phyloP scores from a whole-genome alignment of 2,329 filamentous ascomycete species.

The Bipolaris cookei region DNA sequence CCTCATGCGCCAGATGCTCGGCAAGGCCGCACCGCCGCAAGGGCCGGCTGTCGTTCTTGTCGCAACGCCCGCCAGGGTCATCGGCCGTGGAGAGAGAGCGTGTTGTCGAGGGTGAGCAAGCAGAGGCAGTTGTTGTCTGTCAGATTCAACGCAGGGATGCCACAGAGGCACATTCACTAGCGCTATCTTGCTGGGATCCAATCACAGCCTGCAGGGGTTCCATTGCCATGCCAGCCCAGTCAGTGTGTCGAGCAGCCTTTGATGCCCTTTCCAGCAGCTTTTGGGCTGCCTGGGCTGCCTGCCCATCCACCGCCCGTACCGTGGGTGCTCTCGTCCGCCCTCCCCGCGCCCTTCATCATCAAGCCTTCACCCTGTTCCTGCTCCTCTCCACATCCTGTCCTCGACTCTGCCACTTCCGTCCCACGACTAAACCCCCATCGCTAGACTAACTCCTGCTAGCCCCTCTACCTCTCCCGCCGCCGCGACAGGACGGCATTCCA shows the following conservation, averaged over 20 bases:
- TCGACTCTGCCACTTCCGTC: slow-evolving; percentile 1
- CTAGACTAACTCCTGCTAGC: slow-evolving; percentile 12
- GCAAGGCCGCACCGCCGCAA: slow-evolving; percentile 26
- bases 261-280: slow-evolving; percentile 17
- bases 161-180: slow-evolving; percentile 18
- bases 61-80: not conserved
- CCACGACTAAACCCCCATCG: not conserved
- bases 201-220: slow-evolving; percentile 23
- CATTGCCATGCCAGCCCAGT: slow-evolving; percentile 5
- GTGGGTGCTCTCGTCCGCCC: slow-evolving; percentile 2
- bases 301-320: slow-evolving; percentile 5
- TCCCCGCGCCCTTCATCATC: slow-evolving; percentile 4
- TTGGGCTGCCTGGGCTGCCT: slow-evolving; percentile 23
- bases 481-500: slow-evolving; percentile 31
- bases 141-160: slow-evolving; percentile 22
- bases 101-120: not conserved
- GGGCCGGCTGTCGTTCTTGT: slow-evolving; percentile 9
- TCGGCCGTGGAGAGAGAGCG: not conserved
- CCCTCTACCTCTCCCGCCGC: slow-evolving; percentile 29
- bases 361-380: slow-evolving; percentile 1
- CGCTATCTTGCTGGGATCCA: slow-evolving; percentile 17
- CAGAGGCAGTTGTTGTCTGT: slow-evolving; percentile 14
- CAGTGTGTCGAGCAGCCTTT: slow-evolving; percentile 6
- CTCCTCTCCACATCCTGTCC: not conserved
- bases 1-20: slow-evolving; percentile 31